Conservation (phyloP, 2,329 filamentous ascomycete species). For the Cercospora brassicicola region DNA sequence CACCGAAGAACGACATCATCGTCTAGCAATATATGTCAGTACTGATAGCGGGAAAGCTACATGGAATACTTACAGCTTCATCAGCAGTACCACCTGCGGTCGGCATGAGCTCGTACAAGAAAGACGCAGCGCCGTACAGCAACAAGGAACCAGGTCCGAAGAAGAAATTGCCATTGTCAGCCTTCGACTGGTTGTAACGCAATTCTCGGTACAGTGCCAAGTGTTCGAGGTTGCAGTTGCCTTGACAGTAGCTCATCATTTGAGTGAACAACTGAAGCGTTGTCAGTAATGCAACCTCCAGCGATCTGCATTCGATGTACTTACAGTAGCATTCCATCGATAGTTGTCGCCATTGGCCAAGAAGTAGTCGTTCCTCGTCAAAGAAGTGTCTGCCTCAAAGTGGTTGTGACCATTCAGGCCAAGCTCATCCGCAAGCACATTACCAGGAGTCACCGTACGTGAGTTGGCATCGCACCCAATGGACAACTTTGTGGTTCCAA, state of each 20-base stretch:
- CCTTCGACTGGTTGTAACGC: conserved; percentile 43
- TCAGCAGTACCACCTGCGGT: conserved; percentile 36
- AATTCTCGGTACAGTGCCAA: conserved; percentile 37
- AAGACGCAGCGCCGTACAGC: conserved; percentile 44
- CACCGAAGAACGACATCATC: conserved; percentile 48
- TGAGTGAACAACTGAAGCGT: conserved; percentile 35
- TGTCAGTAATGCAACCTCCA: not conserved
- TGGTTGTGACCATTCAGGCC: conserved; percentile 47
- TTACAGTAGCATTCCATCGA: conserved; percentile 40
- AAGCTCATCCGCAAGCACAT: conserved; percentile 38
- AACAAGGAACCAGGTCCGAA: conserved; percentile 44
- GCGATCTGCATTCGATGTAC: not conserved
- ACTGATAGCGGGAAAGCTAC: too few species aligned
- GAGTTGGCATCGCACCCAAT: conserved; percentile 46
- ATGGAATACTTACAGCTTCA: conserved; percentile 30
- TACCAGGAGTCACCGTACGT: conserved; percentile 38
- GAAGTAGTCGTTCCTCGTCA: conserved; percentile 46
- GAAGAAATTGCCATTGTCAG: conserved; percentile 45
- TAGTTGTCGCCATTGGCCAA: conserved; percentile 38
- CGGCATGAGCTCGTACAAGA: conserved; percentile 47
- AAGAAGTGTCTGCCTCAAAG: conserved; percentile 43
- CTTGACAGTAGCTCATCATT: conserved; percentile 39
- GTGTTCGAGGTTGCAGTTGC: conserved; percentile 40
- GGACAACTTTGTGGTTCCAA: conserved; percentile 41
- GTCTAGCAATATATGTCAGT: conserved; percentile 5